phyloP scores from a whole-genome alignment of 2,329 filamentous ascomycete genomes.

The Cryphonectria radicalis region DNA sequence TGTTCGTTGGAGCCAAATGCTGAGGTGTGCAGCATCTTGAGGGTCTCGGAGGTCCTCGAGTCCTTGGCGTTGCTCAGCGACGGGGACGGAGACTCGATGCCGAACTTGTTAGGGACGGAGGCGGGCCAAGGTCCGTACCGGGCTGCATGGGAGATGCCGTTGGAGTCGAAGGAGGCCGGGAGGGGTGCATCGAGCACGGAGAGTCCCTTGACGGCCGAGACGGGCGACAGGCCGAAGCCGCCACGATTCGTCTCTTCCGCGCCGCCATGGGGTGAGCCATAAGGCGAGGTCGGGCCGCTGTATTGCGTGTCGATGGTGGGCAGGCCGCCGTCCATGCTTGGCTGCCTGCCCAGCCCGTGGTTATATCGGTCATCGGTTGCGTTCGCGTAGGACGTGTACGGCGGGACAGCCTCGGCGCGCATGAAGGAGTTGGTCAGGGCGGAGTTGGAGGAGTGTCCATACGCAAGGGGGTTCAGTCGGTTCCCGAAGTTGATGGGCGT shows the following conservation, averaged over 20 bases:
- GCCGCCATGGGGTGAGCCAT: slow-evolving; percentile 82
- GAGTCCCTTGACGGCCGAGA: slow-evolving; percentile 68
- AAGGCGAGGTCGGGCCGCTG: slow-evolving; percentile 62
- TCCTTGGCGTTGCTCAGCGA: slow-evolving; percentile 69
- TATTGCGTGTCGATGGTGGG: slow-evolving; percentile 64
- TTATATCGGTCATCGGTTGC: slow-evolving; percentile 48
- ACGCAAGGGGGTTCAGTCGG: slow-evolving; percentile 68
- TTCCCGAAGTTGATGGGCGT: slow-evolving; percentile 64
- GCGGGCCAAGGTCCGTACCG: slow-evolving; percentile 89
- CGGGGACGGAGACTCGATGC: slow-evolving; percentile 81
- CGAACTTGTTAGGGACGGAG: slow-evolving; percentile 90
- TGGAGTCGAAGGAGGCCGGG: slow-evolving; percentile 94
- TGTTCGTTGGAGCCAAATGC: slow-evolving; percentile 71
- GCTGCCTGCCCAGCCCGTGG: slow-evolving; percentile 51
- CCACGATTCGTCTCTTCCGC: slow-evolving; percentile 55
- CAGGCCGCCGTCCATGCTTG: slow-evolving; percentile 59
- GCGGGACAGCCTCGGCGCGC: slow-evolving; percentile 57
- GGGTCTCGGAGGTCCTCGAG: slow-evolving; percentile 62
- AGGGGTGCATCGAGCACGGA: slow-evolving; percentile 92
- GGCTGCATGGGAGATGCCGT: slow-evolving; percentile 90
- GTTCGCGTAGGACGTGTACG: slow-evolving; percentile 55
- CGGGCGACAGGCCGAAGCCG: slow-evolving; percentile 79
- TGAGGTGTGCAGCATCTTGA: slow-evolving; percentile 68
- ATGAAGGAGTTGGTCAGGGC: slow-evolving; percentile 77
- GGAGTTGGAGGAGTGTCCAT: slow-evolving; percentile 67